Evolutionary conservation across 129 eudicot species (phyloP).

Genomic region (Flaveria robusta): DNA sequence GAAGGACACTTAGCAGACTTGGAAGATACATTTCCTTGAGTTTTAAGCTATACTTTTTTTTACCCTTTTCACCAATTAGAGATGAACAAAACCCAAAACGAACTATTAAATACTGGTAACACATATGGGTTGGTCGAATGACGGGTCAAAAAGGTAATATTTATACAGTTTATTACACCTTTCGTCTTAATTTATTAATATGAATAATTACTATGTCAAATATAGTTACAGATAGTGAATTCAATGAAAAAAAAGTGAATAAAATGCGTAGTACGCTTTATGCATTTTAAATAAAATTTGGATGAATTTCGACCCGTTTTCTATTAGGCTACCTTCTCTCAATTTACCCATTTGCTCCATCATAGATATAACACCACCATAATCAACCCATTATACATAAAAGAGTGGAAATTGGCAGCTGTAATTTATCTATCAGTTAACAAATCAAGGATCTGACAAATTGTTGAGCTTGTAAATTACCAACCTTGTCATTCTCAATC

Average conservation of each 20-base stretch:
- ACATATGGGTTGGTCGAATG: neutral
- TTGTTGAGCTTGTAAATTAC: slow-evolving; percentile 14
- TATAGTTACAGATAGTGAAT: neutral
- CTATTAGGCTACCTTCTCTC: neutral
- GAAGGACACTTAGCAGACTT: neutral
- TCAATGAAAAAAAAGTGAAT: neutral
- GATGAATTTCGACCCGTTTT: neutral
- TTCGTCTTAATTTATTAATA: neutral
- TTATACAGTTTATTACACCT: neutral
- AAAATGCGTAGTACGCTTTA: neutral
- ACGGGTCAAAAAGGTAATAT: neutral
- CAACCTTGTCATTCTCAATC: slow-evolving; percentile 88
- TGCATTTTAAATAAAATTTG: neutral
- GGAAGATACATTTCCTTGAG: neutral
- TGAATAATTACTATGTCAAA: neutral
- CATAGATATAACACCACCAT: neutral
- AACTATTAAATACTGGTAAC: neutral
- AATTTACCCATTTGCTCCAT: neutral
- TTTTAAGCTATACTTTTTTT: neutral
- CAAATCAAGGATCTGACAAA: neutral
- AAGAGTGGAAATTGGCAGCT: neutral
- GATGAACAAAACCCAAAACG: neutral
- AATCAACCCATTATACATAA: neutral
- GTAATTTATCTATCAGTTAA: neutral
- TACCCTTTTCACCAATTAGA: neutral